Conservation (phyloP, 2,329 filamentous ascomycete genomes). For the Ustulina deusta region DNA sequence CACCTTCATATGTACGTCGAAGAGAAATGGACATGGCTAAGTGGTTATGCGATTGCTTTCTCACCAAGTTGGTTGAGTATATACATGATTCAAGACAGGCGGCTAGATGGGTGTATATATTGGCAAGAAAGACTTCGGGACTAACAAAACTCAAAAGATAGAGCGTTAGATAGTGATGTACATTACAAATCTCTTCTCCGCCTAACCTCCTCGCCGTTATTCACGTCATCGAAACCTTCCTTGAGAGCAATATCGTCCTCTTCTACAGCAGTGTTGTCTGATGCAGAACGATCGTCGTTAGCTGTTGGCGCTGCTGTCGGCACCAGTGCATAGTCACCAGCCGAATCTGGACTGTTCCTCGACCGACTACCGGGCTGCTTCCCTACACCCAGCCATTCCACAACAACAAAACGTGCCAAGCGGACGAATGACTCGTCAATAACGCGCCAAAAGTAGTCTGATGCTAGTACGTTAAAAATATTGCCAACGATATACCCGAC, state of each 20-base stretch:
- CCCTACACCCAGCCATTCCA: constrained; percentile 35
- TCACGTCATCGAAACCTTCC: constrained; percentile 22
- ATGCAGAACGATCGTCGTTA: constrained; percentile 23
- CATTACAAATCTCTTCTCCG: constrained; percentile 21
- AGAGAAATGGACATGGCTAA: constrained; percentile 11
- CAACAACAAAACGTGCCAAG: constrained; percentile 33
- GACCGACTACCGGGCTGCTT: constrained; percentile 22
- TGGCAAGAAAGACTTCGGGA: constrained; percentile 15
- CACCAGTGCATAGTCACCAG: constrained; percentile 28
- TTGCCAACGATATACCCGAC: constrained; percentile 35
- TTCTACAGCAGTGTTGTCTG: constrained; percentile 20
- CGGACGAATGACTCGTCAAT: constrained; percentile 35
- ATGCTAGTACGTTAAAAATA: constrained; percentile 34
- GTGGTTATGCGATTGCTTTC: constrained; percentile 18
- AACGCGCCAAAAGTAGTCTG: constrained; percentile 38
- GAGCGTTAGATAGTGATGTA: constrained; percentile 9
- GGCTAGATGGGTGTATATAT: constrained; percentile 14
- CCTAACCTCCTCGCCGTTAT: constrained; percentile 15
- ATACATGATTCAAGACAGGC: constrained; percentile 15
- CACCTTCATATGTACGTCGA: constrained; percentile 9
- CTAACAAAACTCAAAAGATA: constrained; percentile 10
- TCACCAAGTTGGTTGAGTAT: constrained; percentile 9
- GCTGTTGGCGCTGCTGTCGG: constrained; percentile 25
- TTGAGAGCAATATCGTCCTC: constrained; percentile 34
- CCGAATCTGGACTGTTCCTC: constrained; percentile 27